These are phyloP conservation scores for Mycena crocata DNA, from an alignment of 768 basidiomycete species.

Conservation along the genomic window DNA sequence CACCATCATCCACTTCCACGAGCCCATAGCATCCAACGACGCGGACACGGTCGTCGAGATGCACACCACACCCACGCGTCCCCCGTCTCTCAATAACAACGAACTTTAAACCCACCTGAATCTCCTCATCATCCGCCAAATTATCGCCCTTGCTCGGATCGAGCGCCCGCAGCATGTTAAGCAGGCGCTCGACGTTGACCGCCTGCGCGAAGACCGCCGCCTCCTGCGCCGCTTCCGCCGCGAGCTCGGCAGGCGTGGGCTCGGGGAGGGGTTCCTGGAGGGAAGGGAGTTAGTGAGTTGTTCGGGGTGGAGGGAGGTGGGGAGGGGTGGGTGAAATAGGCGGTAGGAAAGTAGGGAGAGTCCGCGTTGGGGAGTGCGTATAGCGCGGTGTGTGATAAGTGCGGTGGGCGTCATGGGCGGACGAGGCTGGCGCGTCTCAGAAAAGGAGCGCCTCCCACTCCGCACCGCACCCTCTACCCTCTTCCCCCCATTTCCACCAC, in stretches of 20 bases:
- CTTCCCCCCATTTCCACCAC: no score
- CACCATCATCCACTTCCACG: no score
- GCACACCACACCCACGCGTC: no score
- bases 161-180: slow-evolving; percentile 77
- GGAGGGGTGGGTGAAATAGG: neutral
- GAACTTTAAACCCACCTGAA: slow-evolving; percentile 74
- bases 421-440: no score
- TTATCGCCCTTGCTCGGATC: slow-evolving; percentile 81
- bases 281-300: neutral
- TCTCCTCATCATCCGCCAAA: slow-evolving; percentile 91
- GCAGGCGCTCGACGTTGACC: slow-evolving; percentile 82
- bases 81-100: no score
- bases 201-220: slow-evolving; percentile 90
- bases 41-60: no score
- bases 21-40: no score
- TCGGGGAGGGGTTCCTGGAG: slow-evolving; percentile 86
- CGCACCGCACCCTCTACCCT: no score
- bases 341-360: neutral
- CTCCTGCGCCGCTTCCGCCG: slow-evolving; percentile 88
- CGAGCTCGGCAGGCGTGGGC: slow-evolving; percentile 79
- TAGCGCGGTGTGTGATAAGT: no score
- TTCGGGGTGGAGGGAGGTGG: neutral
- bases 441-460: no score
- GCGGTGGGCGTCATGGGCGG: no score
- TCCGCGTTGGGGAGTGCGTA: no score